phyloP scores from a whole-genome alignment of 768 basidiomycete species.

The Amanita rimosa region DNA sequence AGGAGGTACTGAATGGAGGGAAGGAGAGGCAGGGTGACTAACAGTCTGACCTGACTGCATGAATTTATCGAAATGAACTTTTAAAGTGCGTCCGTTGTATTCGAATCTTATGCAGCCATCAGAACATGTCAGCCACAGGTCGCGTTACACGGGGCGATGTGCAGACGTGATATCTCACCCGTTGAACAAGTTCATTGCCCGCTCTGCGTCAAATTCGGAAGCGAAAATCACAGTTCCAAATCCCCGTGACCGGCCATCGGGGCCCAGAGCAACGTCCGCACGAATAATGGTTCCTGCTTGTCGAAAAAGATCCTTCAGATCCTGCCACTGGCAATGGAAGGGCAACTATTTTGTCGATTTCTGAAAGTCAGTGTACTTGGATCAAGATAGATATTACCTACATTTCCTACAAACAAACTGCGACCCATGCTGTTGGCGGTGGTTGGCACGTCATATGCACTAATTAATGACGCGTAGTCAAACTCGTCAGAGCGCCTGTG shows the following conservation, averaged over 20 bases:
- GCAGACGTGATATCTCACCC: conserved; percentile 36
- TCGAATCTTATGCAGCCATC: conserved; percentile 49
- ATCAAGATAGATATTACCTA: conserved; percentile 27
- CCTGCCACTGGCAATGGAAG: conserved; percentile 96
- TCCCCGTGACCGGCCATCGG: conserved; percentile 82
- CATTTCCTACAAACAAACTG: conserved; percentile 84
- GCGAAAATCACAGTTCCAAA: conserved; percentile 90
- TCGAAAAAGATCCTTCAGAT: conserved; percentile 92
- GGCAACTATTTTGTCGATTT: conserved; percentile 49
- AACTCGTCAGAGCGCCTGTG: conserved; percentile 14
- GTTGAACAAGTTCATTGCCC: conserved; percentile 81
- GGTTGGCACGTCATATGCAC: conserved; percentile 10
- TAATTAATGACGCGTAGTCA: conserved; percentile 11
- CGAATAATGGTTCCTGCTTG: conserved; percentile 84
- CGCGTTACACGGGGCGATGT: neutral
- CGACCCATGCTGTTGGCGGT: conserved; percentile 22
- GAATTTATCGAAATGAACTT: conserved; percentile 89
- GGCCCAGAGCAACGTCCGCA: conserved; percentile 83
- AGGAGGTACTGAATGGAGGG: conserved; percentile 6
- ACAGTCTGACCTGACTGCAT: conserved; percentile 21
- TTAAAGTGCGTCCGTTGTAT: conserved; percentile 75
- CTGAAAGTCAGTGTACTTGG: neutral
- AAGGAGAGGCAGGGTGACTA: conserved; percentile 15
- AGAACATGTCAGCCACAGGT: conserved; percentile 1
- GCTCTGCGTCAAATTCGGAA: conserved; percentile 72